Evolutionary conservation across 805 yeast species (phyloP), one percentile per base, ranked within the genome.

Genomic region (Suhomyces sp.): DNA sequence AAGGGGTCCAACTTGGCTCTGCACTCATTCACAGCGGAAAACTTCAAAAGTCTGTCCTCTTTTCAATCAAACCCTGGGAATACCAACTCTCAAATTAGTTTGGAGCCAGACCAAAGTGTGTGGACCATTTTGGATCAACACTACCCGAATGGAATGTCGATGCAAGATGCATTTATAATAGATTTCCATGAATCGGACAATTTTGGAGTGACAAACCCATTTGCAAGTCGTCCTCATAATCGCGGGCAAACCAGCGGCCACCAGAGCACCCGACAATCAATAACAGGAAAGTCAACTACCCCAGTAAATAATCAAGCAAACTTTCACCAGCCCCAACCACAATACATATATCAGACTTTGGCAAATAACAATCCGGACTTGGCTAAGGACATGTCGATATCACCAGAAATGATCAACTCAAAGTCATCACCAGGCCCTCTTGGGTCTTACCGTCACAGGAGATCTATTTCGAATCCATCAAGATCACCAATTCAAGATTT

Each of bases 131-230:
- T 85, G 6, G 88, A 83, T 39, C 61, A 62, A 14, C 73, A 70
- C 47, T 84, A 63, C 50, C 86, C 88, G 0, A 53, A 63, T n/a
- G 87, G 88, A 0, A 84, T 83, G 88, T 44, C 55, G 2, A 73
- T 81, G 70, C 60, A 63, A 12, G 87, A 82, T 32, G 83, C 91
- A 0, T 65, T 84, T 19, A 54, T 82, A 2, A 68, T 83, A 10
- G 84, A 74, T 27, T 22, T 25, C 10, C 25, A 40, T 23, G 33
- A n/a, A 11, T 5, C 12, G 6, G 12, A 7, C 25, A n/a, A n/a
- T n/a, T n/a, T n/a, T n/a, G n/a, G n/a, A n/a, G n/a, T n/a, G n/a
- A n/a, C n/a, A n/a, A n/a, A n/a, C n/a, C n/a, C n/a, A n/a, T n/a
- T n/a, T n/a, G n/a, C n/a, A n/a, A n/a, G n/a, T n/a, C n/a, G n/a